Evolutionary conservation across 148 eudicot genomes (phyloP), one percentile per base, ranked within the genome.

Genomic region (Beta vulgaris): DNA sequence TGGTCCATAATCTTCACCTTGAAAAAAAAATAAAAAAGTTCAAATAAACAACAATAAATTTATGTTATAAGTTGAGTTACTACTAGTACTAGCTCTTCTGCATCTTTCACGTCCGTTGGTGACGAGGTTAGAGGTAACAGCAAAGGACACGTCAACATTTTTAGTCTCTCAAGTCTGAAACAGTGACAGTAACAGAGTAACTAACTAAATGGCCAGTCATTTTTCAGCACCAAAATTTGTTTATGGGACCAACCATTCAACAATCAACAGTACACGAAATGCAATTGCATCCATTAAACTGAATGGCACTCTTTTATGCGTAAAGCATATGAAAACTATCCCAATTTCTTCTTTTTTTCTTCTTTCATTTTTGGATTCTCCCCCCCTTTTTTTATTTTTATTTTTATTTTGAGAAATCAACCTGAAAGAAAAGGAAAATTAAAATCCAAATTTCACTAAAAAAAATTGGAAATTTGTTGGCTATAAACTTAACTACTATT

Each of bases 261-360:
- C 44, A 71, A 37, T 21, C 0, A n/a, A 31, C 28, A 13, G 6
- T 60, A 46, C 59, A 46, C 44, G 44, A 62, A 48, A 26, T 31
- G 29, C 58, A 62, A 1, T 63, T 61, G 48, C 55, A 49, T 51
- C 78, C 63, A 75, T 65, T 34, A 40, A 49, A 74, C 44, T 74
- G 48, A 61, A 48, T 34, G 46, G 54, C 46, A 11, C 23, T 63
- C 65, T 42, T 55, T 55, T 57, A 40, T 26, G 5, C 62, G 46
- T 39, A 68, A 68, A 58, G 6, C 15, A 16, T 34, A 23, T 51
- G 7, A 19, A 36, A n/a, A n/a, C 4, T 8, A 23, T n/a, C n/a
- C 16, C 57, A 34, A 6, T 4, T 60, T 31, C 7, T 7, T 0
- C 9, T 29, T 62, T 61, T 44, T 31, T 12, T 10, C 48, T 6